Evolutionary conservation across 805 yeast genomes (phyloP).

Genomic region (Ogataea siamensis): DNA sequence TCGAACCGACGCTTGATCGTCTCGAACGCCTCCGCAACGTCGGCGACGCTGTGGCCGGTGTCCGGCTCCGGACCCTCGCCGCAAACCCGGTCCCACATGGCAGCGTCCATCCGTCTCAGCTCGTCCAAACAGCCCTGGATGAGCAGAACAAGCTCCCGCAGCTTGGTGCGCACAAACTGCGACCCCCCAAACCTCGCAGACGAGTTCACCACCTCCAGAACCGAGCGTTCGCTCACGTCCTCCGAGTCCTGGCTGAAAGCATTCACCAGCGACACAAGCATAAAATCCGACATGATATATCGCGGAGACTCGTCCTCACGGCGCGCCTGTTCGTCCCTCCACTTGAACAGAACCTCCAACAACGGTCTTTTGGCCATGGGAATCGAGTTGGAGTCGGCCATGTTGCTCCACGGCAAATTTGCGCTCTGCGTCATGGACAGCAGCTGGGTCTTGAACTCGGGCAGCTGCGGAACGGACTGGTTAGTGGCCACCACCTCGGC

Average conservation of each 20-base stretch:
- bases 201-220: slow-evolving; percentile 47
- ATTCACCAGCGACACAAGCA: slow-evolving; percentile 55
- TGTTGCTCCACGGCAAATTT: slow-evolving; percentile 63
- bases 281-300: slow-evolving; percentile 79
- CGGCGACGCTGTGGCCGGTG: slow-evolving; percentile 19
- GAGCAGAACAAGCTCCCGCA: slow-evolving; percentile 56
- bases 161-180: slow-evolving; percentile 47
- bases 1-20: slow-evolving; percentile 24
- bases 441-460: slow-evolving; percentile 27
- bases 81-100: slow-evolving; percentile 32
- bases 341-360: slow-evolving; percentile 60
- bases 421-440: slow-evolving; percentile 48
- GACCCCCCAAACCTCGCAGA: slow-evolving; percentile 44
- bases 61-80: slow-evolving; percentile 19
- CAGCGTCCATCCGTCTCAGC: slow-evolving; percentile 38
- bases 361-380: slow-evolving; percentile 52
- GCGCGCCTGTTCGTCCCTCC: slow-evolving; percentile 84
- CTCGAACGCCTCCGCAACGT: slow-evolving; percentile 24
- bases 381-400: slow-evolving; percentile 65
- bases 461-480: slow-evolving; percentile 30
- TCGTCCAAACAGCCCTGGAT: slow-evolving; percentile 42
- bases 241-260: slow-evolving; percentile 31
- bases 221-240: slow-evolving; percentile 57
- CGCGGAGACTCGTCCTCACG: slow-evolving; percentile 79
- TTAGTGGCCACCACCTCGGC: slow-evolving; percentile 30